phyloP scores from a whole-genome alignment of 768 basidiomycete species.

The Tylopilus subfusipes region DNA sequence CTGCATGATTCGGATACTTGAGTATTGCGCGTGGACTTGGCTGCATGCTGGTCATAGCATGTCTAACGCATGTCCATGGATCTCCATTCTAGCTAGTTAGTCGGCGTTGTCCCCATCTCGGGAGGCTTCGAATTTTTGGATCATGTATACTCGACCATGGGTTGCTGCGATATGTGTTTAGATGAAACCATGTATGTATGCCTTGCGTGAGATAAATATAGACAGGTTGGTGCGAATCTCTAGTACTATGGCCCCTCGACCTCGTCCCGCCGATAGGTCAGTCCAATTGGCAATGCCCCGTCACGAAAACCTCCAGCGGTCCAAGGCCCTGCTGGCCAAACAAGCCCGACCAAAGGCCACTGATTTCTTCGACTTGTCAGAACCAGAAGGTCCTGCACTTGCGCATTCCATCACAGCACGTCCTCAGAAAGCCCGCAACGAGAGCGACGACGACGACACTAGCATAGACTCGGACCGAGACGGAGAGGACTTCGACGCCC shows the following conservation, averaged over 20 bases:
- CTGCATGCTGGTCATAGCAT: too few species aligned
- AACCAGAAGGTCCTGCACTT: conserved; percentile 1
- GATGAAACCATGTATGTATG: too few species aligned
- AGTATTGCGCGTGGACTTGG: too few species aligned
- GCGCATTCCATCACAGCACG: not conserved
- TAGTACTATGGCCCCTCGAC: conserved; percentile 9
- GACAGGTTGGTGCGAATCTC: too few species aligned
- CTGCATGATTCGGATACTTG: too few species aligned
- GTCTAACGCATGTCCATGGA: too few species aligned
- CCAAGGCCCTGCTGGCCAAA: conserved; percentile 5
- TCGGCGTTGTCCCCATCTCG: too few species aligned
- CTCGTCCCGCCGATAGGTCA: conserved; percentile 2
- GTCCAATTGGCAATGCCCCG: not conserved
- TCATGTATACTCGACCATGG: too few species aligned
- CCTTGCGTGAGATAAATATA: too few species aligned
- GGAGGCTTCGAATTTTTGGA: too few species aligned
- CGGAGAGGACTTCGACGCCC: conserved; percentile 36
- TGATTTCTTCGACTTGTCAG: conserved; percentile 13
- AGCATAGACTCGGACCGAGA: conserved; percentile 25
- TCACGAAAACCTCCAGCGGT: not conserved
- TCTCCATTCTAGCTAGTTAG: too few species aligned
- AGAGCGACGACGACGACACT: conserved; percentile 23
- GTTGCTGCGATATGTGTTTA: too few species aligned
- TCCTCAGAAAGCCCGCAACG: conserved; percentile 1
- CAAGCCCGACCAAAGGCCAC: conserved; percentile 16